Base-by-base conservation (phyloP, 2,329 filamentous ascomycete genomes). In the Apiospora malaysiana region DNA sequence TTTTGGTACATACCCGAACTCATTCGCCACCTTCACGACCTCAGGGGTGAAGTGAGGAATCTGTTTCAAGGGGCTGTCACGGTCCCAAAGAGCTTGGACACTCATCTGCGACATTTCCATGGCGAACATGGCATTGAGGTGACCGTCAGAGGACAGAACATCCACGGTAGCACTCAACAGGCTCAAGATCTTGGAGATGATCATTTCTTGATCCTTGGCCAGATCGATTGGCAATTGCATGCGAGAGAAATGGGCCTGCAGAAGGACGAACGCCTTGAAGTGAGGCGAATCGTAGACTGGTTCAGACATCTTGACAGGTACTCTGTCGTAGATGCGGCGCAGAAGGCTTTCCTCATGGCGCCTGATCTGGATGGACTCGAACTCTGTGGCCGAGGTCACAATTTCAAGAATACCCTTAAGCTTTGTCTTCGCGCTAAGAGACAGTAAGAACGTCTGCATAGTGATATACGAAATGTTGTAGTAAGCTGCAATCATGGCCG, bases 41-140 rank as follows among this genome's bases (percentile, higher is more conserved):
- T 95, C 92, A 47, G 92, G 89, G 21, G 92, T 90, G 81, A 98
- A 98, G 84, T 98, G 94, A 75, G 96, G 96, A 78, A 99, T 98
- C 82, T 99, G 96, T 85, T 98, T 98, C 75, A 99, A 88, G 49
- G 96, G 95, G 77, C 93, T 97, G 81, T 99, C 96, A 71, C 95
- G 93, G 83, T 99, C 95, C 96, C 96, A 99, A 94, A 98, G 97
- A 68, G 93, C 95, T 83, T 99, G 96, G 3, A 99, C 95, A 69
- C 97, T 94, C 96, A 99, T 99, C 80, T 99, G 96, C 16, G 94
- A 97, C 89, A 99, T 94, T 81, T 99, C 96, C 95, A 99, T 99
- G 40, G 96, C 96, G 77, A 92, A 95, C 92, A 98, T 97, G 72
- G 96, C 95, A 79, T 99, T 99, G 73, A 99, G 88, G 77, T 98